Evolutionary conservation across 495 filamentous ascomycete genomes (phyloP), one percentile per base, ranked within the genome.

Genomic region (Hypoxylon fragiforme): DNA sequence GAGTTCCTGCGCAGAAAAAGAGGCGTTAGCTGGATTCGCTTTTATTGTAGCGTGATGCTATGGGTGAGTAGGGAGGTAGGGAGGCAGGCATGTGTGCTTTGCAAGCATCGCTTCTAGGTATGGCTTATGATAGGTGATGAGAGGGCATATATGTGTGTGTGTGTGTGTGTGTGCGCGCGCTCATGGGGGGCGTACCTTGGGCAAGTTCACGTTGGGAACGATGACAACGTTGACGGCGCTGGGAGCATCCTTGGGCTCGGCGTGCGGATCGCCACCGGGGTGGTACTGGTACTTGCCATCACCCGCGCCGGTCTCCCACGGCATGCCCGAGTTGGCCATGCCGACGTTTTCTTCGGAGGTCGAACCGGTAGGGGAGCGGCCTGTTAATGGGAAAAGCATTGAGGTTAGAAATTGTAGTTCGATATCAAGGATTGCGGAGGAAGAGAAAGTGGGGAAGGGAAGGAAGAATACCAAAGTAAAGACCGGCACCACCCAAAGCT

Each of bases 201-300:
- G 92, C 45, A 97, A 75, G 66, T 85, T 92, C 63, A 97, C 91
- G 65, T 95, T 85, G 57, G 94, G 94, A 24, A 98, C 77, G 70
- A 97, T 84, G 60, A 97, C 91, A 47, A 85, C 88, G 79, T 98
- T 91, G 73, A 98, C 77, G 54, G 94, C 94, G 67, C 89, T 94
- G 50, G 94, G 94, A 44, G 95, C 94, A 68, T 95, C 89, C 71
- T 87, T 90, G 61, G 87, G 85, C 44, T 83, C 76, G 60, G 85
- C 83, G 63, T 68, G 86, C 68, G 79, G 70, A 71, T 97, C 87
- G 60, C 91, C 94, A 57, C 90, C 86, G 52, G 94, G 92, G 77
- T 96, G 87, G 77, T 97, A 97, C 74, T 70, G 83, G 77, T 95
- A 97, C 76, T 92, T 94, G 81, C 80, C 81, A 16, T 79, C 68